Percentiles rank a stretch among this genome's conserved stretches.
These are phyloP conservation scores for Paramecium biaurelia DNA, from an alignment of 73 alveolate species.

Conservation along the genomic window DNA sequence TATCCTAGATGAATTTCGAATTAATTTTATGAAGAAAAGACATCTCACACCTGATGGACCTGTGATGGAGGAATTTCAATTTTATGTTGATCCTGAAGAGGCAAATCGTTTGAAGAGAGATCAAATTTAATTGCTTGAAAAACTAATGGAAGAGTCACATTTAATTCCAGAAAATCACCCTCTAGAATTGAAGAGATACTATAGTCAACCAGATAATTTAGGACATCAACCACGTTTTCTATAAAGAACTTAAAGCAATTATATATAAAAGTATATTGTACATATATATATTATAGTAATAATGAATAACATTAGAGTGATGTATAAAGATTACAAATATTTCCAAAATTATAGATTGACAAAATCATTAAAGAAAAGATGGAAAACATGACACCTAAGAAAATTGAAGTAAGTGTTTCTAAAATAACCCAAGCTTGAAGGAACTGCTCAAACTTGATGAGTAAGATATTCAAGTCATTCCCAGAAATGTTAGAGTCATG, in stretches of 20 bases:
- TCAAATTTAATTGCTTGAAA: neutral
- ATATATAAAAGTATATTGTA: neutral
- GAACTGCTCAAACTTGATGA: conserved; percentile 30
- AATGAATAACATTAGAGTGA: neutral
- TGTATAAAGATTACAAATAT: neutral
- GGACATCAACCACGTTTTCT: neutral
- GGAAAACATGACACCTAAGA: neutral
- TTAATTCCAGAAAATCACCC: neutral
- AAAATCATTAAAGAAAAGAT: neutral
- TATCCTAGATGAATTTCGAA: conserved; percentile 8
- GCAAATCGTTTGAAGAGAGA: neutral
- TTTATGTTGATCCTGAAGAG: conserved; percentile 40
- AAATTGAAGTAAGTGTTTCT: neutral
- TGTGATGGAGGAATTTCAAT: conserved; percentile 24
- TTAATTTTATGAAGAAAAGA: conserved; percentile 42
- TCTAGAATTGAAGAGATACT: neutral
- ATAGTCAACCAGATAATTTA: neutral
- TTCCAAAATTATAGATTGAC: neutral
- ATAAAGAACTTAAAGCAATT: neutral
- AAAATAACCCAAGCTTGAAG: conserved; percentile 35
- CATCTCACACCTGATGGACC: conserved; percentile 32
- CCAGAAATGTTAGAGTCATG: conserved; percentile 45
- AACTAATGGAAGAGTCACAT: neutral
- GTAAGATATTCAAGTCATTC: conserved; percentile 21
- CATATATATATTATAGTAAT: neutral